Evolutionary conservation across 2,329 filamentous ascomycete genomes (phyloP), one percentile per base, ranked within the genome.

Genomic region (Tolypocladium tropicale): DNA sequence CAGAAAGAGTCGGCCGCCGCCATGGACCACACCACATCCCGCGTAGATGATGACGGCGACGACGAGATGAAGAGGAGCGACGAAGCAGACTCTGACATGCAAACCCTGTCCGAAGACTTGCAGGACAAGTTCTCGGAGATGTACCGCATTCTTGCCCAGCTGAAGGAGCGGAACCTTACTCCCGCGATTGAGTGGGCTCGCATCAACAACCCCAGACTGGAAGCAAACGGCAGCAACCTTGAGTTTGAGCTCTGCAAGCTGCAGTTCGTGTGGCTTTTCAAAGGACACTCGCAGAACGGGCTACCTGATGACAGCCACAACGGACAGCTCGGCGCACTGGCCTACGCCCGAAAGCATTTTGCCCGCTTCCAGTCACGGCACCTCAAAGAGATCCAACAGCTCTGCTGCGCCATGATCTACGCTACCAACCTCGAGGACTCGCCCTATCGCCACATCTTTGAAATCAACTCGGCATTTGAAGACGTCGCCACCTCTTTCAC

Each of bases 161-260:
- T 97, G 57, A 88, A 87, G 62, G 76, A 83, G 30, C 81, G 80
- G 53, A 89, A 96, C 63, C 80, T 97, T 2, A 71, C 81, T 0
- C 90, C 91, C 0, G 94, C 94, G 1, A 97, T 99, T 28, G 75
- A 82, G 55, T 99, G 94, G 94, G 90, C 94, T 0, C 78, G 84
- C 39, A 68, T 78, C 30, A 87, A 96, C 65, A 86, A 84, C 57
- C 70, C 73, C 6, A 77, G 84, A 30, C 78, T 99, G 3, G 90
- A 96, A 65, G 80, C 82, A 4, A 82, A 90, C 52, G 93, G 92
- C 3, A 96, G 90, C 65, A 96, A 95, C 63, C 81, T 99, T 2
- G 93, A 97, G 68, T 99, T 97, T 61, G 93, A 99, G 66, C 83
- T 99, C 2, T 90, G 86, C 72, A 88, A 90, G 61, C 78, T 97